Conservation (phyloP, 164 flowering plant genomes). For the Aristolochia contorta region DNA sequence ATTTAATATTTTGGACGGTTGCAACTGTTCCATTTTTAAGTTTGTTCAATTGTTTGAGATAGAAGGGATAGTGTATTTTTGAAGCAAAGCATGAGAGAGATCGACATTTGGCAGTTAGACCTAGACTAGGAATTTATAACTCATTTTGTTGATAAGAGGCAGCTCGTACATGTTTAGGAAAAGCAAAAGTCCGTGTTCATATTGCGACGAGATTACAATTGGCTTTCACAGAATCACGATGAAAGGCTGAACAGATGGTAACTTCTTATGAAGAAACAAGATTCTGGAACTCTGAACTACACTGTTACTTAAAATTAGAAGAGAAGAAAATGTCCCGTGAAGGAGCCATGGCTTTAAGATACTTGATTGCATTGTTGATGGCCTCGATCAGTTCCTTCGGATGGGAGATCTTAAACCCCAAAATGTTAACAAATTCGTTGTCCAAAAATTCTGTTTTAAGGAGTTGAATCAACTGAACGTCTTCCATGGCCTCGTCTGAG, state of each 20-base stretch:
- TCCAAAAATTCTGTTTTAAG: conserved; percentile 13
- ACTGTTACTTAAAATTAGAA: conserved; percentile 7
- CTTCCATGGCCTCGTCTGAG: background rate
- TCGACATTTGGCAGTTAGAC: too few relatives aligned
- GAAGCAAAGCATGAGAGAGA: too few relatives aligned
- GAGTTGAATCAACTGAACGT: background rate
- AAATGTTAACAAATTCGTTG: conserved; percentile 5
- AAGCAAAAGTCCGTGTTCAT: too few relatives aligned
- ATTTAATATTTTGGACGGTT: too few relatives aligned
- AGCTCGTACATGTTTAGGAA: too few relatives aligned
- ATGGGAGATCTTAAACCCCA: conserved; percentile 17
- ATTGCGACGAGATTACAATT: background rate
- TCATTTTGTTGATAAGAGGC: too few relatives aligned
- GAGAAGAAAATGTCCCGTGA: conserved; percentile 7
- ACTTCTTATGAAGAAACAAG: background rate
- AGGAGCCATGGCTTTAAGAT: conserved; percentile 11
- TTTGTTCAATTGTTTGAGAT: too few relatives aligned
- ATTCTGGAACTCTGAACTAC: conserved; percentile 1
- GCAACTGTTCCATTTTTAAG: too few relatives aligned
- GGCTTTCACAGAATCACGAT: background rate
- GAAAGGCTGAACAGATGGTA: too few relatives aligned
- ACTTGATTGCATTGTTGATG: conserved; percentile 23
- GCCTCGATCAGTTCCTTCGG: conserved; percentile 44
- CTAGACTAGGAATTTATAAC: too few relatives aligned
- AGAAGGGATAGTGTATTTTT: too few relatives aligned